Base-by-base conservation (phyloP, 306 rosid genomes). In the Lathyrus aphaca region DNA sequence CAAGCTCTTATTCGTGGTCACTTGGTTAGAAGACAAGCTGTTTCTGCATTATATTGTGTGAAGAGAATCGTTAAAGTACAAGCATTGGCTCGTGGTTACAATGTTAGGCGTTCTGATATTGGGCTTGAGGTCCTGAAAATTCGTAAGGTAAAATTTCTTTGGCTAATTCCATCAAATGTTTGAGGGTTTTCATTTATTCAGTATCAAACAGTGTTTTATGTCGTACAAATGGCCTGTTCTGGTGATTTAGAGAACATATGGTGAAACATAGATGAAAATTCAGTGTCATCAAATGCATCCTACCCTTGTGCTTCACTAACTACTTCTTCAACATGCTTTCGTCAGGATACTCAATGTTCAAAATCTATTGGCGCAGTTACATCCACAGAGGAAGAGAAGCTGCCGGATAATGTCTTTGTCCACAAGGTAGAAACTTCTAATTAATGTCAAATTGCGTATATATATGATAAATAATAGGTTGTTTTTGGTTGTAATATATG, bases 1-100 rank as follows among this genome's bases (percentile, higher is more conserved):
- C 88, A 87, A 82, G 85, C 87, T 69, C 57, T 82, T 71, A 53
- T 84, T 43, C 89, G 87, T 15, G 89, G 87, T 30, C 79, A 72
- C 75, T 64, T 87, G 83, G 82, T 75, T 66, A 81, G 87, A 68
- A 87, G 89, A 70, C 87, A 87, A 68, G 91, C 89, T 30, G 69
- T 81, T 75, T 59, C 89, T 65, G 83, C 91, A 46, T 75, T 87
- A 21, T 64, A 67, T 83, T 80, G 86, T 66, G 74, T 83, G 79
- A 73, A 71, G 77, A 78, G 87, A 71, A 79, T 88, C 49, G 81
- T 77, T 66, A 77, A 81, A 68, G 30, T 81, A 25, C 91, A 83
- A 78, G 86, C 86, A 19, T 17, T 55, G 64, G 77, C 69, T 75
- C 83, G 85, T n/a, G 94, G 90, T 55, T 62, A 40, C 69, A 77